Base-by-base conservation (phyloP, 352 stramenopile species). In the Aphanomyces invadans region DNA sequence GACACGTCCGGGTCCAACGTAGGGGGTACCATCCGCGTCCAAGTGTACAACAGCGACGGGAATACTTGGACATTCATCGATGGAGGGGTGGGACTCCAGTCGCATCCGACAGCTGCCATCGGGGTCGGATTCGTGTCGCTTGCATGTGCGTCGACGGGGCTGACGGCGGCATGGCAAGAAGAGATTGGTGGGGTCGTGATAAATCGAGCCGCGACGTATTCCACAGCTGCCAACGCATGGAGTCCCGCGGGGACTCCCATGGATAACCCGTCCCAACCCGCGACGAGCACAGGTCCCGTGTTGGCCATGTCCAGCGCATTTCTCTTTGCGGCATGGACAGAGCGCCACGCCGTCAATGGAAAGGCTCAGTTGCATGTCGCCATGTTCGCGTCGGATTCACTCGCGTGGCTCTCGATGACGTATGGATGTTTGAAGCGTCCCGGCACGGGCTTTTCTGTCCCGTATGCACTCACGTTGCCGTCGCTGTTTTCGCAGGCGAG, bases 121-220 rank as follows among this genome's bases (percentile, higher is more conserved):
- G 49, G 21, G 25, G 49, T 19, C 2, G 12, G 49, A 11, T 19
- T 57, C 25, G 29, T 11, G 11, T 42, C 36, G 0, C 65, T 89
- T 1, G 67, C 73, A 19, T 91, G 83, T 33, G 7, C 73, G n/a
- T 59, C 48, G 31, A 69, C 62, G 1, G 73, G 38, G 23, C 38
- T 89, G 11, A 67, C 86, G 3, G 68, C 86, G 31, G 78, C 73
- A 4, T 89, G 83, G 83, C 74, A 83, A 19, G 79, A 88, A 72
- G 23, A 45, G 2, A 74, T 57, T 10, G 49, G 51, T 4, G 45
- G 67, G 1, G 60, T 48, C 0, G 72, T 48, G 29, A 23, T 1
- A 12, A 52, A 52, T 23, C 49, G 49, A 29, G 49, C 49, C 0
- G 15, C n/a, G 25, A 36, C 17, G 17, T 57, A 57, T 26, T 38